These are phyloP conservation scores for Cystofilobasidium ferigula DNA, from an alignment of 768 basidiomycete genomes.

Conservation along the genomic window DNA sequence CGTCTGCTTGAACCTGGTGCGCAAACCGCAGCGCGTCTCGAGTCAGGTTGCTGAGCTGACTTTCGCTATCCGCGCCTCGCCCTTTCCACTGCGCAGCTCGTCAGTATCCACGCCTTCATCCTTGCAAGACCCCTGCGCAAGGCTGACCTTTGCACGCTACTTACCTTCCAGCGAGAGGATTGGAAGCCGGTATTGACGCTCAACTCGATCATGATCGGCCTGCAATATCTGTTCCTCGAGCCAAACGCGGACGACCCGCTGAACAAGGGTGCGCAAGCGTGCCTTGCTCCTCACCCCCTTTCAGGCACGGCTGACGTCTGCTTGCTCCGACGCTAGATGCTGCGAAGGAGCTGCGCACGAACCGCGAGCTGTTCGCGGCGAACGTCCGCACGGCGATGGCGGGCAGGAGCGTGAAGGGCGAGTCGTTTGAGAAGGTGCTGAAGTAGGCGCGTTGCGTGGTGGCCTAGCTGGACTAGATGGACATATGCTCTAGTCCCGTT, in stretches of 20 bases:
- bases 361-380: slow-evolving; percentile 65
- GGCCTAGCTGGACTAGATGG: no score
- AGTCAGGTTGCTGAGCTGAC: no score
- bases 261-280: slow-evolving; percentile 68
- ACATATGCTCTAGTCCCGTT: no score
- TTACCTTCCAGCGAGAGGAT: slow-evolving; percentile 65
- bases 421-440: slow-evolving; percentile 63
- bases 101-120: neutral
- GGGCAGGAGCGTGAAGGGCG: slow-evolving; percentile 65
- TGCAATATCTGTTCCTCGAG: slow-evolving; percentile 96
- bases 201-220: slow-evolving; percentile 84
- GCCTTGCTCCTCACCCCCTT: neutral
- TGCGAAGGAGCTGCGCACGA: slow-evolving; percentile 82
- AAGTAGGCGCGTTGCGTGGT: no score
- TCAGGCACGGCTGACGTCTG: neutral
- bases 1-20: slow-evolving; percentile 56
- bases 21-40: neutral
- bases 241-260: slow-evolving; percentile 97
- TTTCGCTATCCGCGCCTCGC: neutral
- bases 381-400: slow-evolving; percentile 83
- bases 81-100: slow-evolving; percentile 14
- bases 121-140: neutral
- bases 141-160: neutral
- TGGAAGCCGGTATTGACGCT: slow-evolving; percentile 99
- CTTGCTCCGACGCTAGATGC: slow-evolving; percentile 55